These are phyloP conservation scores for Trebouxia sp. DNA, from an alignment of 139 green algal genomes.

Conservation along the genomic window DNA sequence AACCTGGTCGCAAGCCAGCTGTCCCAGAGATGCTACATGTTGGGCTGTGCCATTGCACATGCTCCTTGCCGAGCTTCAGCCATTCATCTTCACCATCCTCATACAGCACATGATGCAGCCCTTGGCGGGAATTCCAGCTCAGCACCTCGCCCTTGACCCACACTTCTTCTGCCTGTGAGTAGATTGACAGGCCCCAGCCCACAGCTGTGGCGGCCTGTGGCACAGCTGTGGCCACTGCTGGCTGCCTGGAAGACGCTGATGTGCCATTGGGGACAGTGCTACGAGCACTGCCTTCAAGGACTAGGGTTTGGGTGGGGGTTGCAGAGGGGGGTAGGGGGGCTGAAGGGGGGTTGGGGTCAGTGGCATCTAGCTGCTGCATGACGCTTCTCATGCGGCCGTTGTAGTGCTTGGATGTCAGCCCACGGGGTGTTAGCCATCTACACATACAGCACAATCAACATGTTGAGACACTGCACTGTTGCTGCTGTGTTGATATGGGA, in stretches of 20 bases:
- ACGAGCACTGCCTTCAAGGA: not conserved
- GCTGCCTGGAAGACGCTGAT: not conserved
- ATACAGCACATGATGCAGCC: constrained; percentile 33
- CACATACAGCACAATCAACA: no score
- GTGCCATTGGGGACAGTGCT: not conserved
- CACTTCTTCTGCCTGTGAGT: not conserved
- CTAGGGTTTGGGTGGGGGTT: not conserved
- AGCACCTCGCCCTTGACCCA: constrained; percentile 57
- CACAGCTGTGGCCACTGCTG: not conserved
- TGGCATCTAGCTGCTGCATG: constrained; percentile 45
- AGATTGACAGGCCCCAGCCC: constrained; percentile 28
- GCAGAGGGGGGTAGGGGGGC: not conserved
- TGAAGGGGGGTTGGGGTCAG: not conserved
- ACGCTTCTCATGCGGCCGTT: not conserved
- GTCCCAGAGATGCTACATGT: not conserved
- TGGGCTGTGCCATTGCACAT: constrained; percentile 44
- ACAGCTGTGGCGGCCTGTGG: constrained; percentile 15
- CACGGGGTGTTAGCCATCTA: not conserved
- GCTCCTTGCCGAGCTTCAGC: constrained; percentile 58
- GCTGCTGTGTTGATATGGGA: no score
- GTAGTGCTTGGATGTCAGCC: constrained; percentile 29
- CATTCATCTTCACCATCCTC: constrained; percentile 68
- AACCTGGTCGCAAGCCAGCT: constrained; percentile 34
- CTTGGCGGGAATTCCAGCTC: not conserved
- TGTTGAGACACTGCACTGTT: no score